Conservation (phyloP, 1,284 basidiomycete species). For the Apiotrichum sp. region DNA sequence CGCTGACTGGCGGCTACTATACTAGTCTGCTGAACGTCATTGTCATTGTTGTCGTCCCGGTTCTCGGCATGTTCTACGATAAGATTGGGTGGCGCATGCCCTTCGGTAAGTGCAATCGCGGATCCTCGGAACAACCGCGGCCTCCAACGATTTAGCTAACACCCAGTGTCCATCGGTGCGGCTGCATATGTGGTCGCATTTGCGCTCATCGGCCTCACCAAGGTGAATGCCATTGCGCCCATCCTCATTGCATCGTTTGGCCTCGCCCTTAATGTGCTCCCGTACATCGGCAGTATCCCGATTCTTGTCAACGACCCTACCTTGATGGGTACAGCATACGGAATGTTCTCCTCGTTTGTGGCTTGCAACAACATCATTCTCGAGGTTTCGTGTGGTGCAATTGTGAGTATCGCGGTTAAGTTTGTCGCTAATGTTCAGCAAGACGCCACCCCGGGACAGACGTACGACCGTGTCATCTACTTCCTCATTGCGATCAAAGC, state of each 20-base stretch:
- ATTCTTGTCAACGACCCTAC: constrained; percentile 39
- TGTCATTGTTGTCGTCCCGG: constrained; percentile 41
- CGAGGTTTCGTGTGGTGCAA: constrained; percentile 37
- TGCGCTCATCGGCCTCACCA: constrained; percentile 36
- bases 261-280: constrained; percentile 36
- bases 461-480: constrained; percentile 40
- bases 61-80: constrained; percentile 29
- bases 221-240: constrained; percentile 38
- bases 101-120: constrained; percentile 1
- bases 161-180: constrained; percentile 19
- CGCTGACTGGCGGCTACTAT: constrained; percentile 41
- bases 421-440: constrained; percentile 18
- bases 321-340: constrained; percentile 42
- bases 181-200: constrained; percentile 40
- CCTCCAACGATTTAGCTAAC: too few relatives aligned
- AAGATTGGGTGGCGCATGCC: constrained; percentile 25
- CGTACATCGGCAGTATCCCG: constrained; percentile 40
- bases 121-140: too few relatives aligned
- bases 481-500: constrained; percentile 44
- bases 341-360: constrained; percentile 29
- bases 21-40: constrained; percentile 36
- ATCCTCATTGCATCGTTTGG: constrained; percentile 38
- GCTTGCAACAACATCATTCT: constrained; percentile 29
- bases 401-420: constrained; percentile 11
- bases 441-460: constrained; percentile 28